Evolutionary conservation across 2,329 filamentous ascomycete genomes (phyloP).

Genomic region (Sporothrix phasma): DNA sequence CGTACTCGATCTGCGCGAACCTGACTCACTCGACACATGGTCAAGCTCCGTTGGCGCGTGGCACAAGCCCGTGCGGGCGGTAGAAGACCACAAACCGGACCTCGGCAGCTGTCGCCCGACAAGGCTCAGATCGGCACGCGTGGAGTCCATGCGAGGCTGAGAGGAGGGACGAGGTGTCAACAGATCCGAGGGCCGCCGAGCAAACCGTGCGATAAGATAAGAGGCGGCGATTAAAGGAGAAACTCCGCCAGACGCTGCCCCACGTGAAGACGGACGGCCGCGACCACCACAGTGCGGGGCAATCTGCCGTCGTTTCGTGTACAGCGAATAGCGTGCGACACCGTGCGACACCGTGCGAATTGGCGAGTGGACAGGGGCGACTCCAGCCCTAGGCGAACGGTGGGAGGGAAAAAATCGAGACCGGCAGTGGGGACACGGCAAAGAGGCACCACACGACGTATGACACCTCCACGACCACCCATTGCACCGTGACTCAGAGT

Average conservation of each 20-base stretch:
- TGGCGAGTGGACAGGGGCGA: background rate
- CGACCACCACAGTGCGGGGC: background rate
- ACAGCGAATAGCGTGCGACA: background rate
- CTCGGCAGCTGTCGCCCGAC: too few species aligned
- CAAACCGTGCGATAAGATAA: constrained; percentile 6
- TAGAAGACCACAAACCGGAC: too few species aligned
- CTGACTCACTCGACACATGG: too few species aligned
- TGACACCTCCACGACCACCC: background rate
- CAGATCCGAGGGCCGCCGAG: background rate
- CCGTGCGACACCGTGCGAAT: background rate
- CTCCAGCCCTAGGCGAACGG: constrained; percentile 3
- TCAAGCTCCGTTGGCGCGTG: too few species aligned
- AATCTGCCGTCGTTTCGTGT: too few species aligned
- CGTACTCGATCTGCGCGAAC: too few species aligned
- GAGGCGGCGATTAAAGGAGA: background rate
- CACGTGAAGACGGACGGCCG: background rate
- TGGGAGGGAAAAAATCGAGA: background rate
- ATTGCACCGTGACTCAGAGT: background rate
- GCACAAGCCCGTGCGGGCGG: too few species aligned
- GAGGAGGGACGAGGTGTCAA: background rate
- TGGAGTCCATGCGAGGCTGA: background rate
- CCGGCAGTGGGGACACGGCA: background rate
- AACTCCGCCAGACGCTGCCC: constrained; percentile 3
- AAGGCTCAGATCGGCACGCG: background rate
- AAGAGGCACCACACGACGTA: background rate